Conservation (phyloP, 164 flowering plant genomes). For the Vitis amurensis region DNA sequence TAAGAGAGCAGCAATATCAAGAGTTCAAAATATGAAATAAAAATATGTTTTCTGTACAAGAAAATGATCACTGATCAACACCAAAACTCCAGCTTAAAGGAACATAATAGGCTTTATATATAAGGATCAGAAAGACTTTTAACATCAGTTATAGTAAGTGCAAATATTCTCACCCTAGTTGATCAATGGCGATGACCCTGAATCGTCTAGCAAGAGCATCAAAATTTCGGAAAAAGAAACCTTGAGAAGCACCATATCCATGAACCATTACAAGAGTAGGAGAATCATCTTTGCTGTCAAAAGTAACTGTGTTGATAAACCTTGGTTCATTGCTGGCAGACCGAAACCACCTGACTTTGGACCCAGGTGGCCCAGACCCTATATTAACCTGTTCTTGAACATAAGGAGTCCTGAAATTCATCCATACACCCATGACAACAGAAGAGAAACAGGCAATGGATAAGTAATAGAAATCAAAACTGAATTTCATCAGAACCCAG, state of each 20-base stretch:
- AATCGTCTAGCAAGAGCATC: constrained; percentile 83
- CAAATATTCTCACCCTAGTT: constrained; percentile 68
- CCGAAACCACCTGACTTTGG: constrained; percentile 84
- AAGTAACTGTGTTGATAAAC: constrained; percentile 87
- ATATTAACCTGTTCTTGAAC: constrained; percentile 79
- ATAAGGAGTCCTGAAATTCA: constrained; percentile 72
- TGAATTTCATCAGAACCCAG: too few relatives aligned
- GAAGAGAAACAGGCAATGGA: not conserved
- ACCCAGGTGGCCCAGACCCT: constrained; percentile 92
- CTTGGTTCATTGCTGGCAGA: constrained; percentile 73
- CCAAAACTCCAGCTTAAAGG: too few relatives aligned
- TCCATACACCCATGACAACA: constrained; percentile 2
- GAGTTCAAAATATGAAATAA: too few relatives aligned
- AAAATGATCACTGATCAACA: too few relatives aligned
- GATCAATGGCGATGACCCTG: constrained; percentile 87
- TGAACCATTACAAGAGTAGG: constrained; percentile 97
- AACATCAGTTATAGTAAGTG: too few relatives aligned
- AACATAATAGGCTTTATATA: too few relatives aligned
- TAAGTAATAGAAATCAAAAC: not conserved
- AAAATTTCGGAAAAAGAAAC: constrained; percentile 91
- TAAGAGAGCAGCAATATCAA: not conserved
- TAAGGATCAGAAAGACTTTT: too few relatives aligned
- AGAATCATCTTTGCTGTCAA: constrained; percentile 65
- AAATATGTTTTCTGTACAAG: too few relatives aligned
- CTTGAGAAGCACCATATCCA: constrained; percentile 95